Evolutionary conservation across 192 early-diverging fungal genomes (phyloP).

Genomic region (Coemansia sp.): DNA sequence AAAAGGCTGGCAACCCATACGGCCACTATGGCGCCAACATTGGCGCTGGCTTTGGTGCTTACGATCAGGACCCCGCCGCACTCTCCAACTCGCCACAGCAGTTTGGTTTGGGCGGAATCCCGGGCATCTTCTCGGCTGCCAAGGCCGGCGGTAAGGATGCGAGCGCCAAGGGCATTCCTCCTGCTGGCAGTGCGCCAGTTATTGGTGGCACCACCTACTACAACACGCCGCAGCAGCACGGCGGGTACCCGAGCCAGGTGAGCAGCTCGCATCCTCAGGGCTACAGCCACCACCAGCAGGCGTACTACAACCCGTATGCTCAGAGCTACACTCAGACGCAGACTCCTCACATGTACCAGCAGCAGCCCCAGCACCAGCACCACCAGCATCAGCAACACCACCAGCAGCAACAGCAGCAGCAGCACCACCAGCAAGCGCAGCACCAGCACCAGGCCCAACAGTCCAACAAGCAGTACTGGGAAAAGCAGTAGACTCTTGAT

Average conservation of each 20-base stretch:
- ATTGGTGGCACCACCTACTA: constrained; percentile 55
- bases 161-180: constrained; percentile 27
- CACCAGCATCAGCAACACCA: constrained; percentile 28
- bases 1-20: constrained; percentile 51
- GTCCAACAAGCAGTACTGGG: constrained; percentile 44
- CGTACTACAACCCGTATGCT: constrained; percentile 46
- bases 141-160: constrained; percentile 46
- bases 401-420: constrained; percentile 11
- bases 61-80: constrained; percentile 47
- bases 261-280: constrained; percentile 38
- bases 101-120: constrained; percentile 47
- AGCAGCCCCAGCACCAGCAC: constrained; percentile 38
- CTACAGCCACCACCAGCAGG: constrained; percentile 45
- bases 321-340: constrained; percentile 45
- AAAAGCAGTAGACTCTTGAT: constrained; percentile 28
- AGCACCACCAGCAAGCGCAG: constrained; percentile 6
- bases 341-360: constrained; percentile 51
- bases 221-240: constrained; percentile 49
- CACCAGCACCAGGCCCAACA: neutral
- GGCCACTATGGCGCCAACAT: constrained; percentile 50
- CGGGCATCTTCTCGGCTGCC: constrained; percentile 40
- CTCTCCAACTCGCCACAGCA: constrained; percentile 50
- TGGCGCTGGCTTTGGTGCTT: constrained; percentile 41
- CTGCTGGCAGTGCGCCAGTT: constrained; percentile 38
- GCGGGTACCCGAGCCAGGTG: constrained; percentile 46